Evolutionary conservation across 306 rosid species (phyloP), one percentile per base, ranked within the genome.

Genomic region (Urtica urens): DNA sequence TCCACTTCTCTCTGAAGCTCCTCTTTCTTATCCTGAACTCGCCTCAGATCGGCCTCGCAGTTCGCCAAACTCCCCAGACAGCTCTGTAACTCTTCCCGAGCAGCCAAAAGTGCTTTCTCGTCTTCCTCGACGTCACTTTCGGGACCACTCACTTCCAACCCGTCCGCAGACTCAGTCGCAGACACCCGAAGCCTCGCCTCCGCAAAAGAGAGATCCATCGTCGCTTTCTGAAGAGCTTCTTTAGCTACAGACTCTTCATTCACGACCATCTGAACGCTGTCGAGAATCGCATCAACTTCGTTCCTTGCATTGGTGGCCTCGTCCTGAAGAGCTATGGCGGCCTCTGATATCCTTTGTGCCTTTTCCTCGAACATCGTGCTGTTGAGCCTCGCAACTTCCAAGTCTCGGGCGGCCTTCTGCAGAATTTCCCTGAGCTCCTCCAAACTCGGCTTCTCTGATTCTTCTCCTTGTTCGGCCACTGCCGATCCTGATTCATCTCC

Each of bases 161-260:
- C 61, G 55, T 65, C 74, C 0, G 47, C 35, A 21, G 67, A 62
- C 57, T 64, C 58, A 3, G 55, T 47, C 55, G 49, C 72, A 18
- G 63, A 65, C 64, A 84, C 95, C 67, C 77, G 90, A 68, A 84
- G 87, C 76, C 87, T 79, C 10, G 97, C 93, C 82, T 90, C 97
- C 27, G 97, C 94, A 46, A 84, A 73, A 33, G 97, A 79, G 72
- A 90, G 92, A 49, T 82, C 71, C 94, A 84, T 81, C 10, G 76
- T 81, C 24, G 95, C 94, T 30, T 75, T 81, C 53, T 81, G 95
- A 71, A 81, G 87, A 40, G 76, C 80, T 71, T 90, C 97, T 78
- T 84, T 90, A 46, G 87, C 85, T 49, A 53, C 14, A 61, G 29
- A 42, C 64, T 90, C 95, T 58, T 84, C 92, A 67, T 71, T 30